Conservation (phyloP, 2,329 filamentous ascomycete species). For the Ophiostoma himal-ulmi region DNA sequence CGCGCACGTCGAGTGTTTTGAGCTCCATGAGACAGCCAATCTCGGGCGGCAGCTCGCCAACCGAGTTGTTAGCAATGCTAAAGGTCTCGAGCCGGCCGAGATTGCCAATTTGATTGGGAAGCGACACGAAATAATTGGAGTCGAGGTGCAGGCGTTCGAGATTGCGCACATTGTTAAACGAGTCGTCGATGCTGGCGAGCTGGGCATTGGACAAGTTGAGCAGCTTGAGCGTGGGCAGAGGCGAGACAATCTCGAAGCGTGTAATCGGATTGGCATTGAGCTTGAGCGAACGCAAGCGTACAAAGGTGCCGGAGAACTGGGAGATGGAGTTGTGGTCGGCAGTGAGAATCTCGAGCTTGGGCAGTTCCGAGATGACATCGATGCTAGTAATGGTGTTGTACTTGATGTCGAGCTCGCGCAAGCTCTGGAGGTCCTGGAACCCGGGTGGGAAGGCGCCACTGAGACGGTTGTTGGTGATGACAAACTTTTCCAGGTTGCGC, state of each 20-base stretch:
- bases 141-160: constrained; percentile 84
- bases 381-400: constrained; percentile 89
- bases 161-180: constrained; percentile 82
- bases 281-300: constrained; percentile 74
- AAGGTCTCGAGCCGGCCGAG: constrained; percentile 80
- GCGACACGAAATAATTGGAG: constrained; percentile 89
- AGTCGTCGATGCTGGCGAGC: constrained; percentile 79
- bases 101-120: constrained; percentile 79
- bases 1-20: constrained; percentile 77
- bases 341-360: constrained; percentile 79
- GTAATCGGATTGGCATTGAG: constrained; percentile 95
- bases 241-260: constrained; percentile 74
- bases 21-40: constrained; percentile 84
- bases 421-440: constrained; percentile 65
- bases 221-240: constrained; percentile 74
- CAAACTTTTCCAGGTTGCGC: constrained; percentile 75
- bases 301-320: constrained; percentile 82
- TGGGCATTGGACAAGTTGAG: constrained; percentile 90
- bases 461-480: constrained; percentile 92
- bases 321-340: constrained; percentile 92
- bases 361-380: constrained; percentile 76
- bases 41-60: constrained; percentile 76
- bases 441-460: constrained; percentile 66
- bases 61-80: constrained; percentile 86
- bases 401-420: constrained; percentile 89